Evolutionary conservation across 2,329 filamentous ascomycete species (phyloP), one percentile per base, ranked within the genome.

Genomic region (Fusarium illudens): DNA sequence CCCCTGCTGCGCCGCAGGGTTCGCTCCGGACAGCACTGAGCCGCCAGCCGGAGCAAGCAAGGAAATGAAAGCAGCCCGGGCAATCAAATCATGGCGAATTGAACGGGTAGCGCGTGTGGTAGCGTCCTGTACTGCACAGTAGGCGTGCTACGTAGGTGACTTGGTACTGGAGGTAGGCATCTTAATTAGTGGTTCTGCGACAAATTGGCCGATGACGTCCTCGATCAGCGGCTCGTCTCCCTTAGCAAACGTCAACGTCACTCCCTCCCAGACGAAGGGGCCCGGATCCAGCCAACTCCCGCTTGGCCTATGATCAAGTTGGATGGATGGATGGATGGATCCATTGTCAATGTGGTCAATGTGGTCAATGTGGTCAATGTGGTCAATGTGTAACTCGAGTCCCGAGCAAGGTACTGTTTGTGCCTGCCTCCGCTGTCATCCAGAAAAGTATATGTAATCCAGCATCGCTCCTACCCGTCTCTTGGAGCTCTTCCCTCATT

Each of bases 201-300:
- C 67, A 52, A 64, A 68, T 71, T 67, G 62, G 42, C 62, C 57
- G 65, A 79, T 79, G 77, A 79, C 77, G 77, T 77, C 75, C 68
- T 73, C 67, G 72, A 75, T 74, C 71, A 73, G 49, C 58, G 48
- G 30, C 34, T 50, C 30, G 60, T 68, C 68, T 68, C 71, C 66
- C 73, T 71, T 66, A 69, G 67, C 68, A 70, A 78, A 78, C 77
- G 75, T 78, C 77, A 78, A 78, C 77, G 77, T 78, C 77, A 78
- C 76, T 72, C 56, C 64, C 69, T 55, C 53, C 66, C 58, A 55
- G 30, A 34, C 30, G 15, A 51, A 60, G 57, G 55, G 59, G 56
- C 56, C 58, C 63, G 67, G 67, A 70, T 70, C 64, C 51, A 70
- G 67, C 67, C 67, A 65, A 46, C 46, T 49, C 53, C 37, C 48